These are phyloP conservation scores for Cicer yamashitae DNA, from an alignment of 306 rosid genomes.

Conservation along the genomic window DNA sequence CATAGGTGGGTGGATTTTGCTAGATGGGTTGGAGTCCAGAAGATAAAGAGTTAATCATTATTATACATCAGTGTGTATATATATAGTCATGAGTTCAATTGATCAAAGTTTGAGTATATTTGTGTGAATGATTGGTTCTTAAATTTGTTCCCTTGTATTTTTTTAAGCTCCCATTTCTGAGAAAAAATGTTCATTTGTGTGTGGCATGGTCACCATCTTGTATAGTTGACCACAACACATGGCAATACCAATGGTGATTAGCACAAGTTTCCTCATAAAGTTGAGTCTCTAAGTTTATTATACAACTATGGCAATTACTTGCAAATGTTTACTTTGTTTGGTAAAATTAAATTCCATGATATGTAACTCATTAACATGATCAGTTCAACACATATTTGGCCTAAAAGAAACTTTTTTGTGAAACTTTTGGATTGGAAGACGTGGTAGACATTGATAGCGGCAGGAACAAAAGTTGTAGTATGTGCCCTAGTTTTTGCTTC, in stretches of 20 bases:
- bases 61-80: too few species aligned
- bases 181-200: slow-evolving; percentile 7
- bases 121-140: not conserved
- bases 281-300: not conserved
- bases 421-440: too few species aligned
- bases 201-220: not conserved
- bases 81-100: too few species aligned
- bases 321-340: not conserved
- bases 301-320: not conserved
- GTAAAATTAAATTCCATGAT: not conserved
- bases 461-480: too few species aligned
- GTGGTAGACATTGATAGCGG: too few species aligned
- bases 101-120: too few species aligned
- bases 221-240: not conserved
- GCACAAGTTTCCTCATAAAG: not conserved
- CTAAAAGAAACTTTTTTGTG: too few species aligned
- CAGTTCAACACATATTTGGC: too few species aligned
- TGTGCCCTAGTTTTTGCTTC: too few species aligned
- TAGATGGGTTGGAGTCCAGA: slow-evolving; percentile 84
- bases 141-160: not conserved
- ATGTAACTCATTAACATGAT: too few species aligned
- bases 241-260: not conserved
- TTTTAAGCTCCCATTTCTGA: not conserved
- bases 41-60: slow-evolving; percentile 50
- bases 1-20: slow-evolving; percentile 95